phyloP scores from a whole-genome alignment of 1,284 basidiomycete species.

The Ceratobasidium sp. region DNA sequence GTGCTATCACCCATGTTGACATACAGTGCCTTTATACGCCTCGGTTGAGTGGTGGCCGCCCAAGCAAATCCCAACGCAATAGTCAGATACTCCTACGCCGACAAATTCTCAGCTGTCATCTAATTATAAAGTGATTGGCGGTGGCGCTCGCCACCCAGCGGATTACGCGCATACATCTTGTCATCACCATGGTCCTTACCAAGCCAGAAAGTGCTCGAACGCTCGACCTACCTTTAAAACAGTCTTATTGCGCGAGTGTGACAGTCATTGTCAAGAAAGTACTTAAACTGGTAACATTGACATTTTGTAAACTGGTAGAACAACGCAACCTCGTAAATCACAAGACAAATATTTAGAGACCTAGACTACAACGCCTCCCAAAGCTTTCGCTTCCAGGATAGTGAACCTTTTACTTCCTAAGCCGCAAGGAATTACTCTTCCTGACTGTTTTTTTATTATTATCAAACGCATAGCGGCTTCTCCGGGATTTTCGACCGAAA shows the following conservation, averaged over 20 bases:
- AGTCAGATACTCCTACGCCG: background rate
- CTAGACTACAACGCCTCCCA: conserved; percentile 45
- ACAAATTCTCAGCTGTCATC: background rate
- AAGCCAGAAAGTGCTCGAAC: background rate
- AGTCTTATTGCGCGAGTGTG: background rate
- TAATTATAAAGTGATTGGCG: background rate
- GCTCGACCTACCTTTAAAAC: background rate
- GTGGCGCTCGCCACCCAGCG: background rate
- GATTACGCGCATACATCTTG: background rate
- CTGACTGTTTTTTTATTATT: no score
- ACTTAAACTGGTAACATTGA: background rate
- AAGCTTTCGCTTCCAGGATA: conserved; percentile 45
- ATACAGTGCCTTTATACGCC: conserved; percentile 34
- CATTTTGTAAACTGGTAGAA: background rate
- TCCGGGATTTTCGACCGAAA: no score
- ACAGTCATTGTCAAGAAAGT: background rate
- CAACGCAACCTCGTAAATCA: background rate
- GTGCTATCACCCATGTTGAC: background rate
- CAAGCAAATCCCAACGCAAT: background rate
- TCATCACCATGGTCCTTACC: background rate
- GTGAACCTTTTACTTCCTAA: conserved; percentile 51
- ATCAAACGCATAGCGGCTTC: no score
- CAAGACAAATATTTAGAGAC: background rate
- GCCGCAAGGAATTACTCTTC: conserved; percentile 61
- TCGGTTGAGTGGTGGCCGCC: conserved; percentile 18